Conservation (phyloP, 257 asterid species). For the Scutellaria minor region DNA sequence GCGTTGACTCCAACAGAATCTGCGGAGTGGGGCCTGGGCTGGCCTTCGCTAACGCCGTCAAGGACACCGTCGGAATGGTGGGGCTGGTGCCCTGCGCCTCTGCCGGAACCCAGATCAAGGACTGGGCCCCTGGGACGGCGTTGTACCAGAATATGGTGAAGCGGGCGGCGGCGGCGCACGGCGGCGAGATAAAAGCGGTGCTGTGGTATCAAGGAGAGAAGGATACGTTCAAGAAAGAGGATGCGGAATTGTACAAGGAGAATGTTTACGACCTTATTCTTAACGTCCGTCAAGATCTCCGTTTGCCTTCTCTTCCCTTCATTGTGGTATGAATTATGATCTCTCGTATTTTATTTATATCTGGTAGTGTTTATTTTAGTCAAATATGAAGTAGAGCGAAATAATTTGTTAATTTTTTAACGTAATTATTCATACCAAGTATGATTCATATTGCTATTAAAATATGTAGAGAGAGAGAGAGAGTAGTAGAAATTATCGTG, state of each 20-base stretch:
- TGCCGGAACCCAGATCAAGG: constrained; percentile 81
- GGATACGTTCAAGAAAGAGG: constrained; percentile 56
- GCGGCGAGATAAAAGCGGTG: constrained; percentile 64
- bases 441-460: too few relatives aligned
- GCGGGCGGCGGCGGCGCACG: constrained; percentile 53
- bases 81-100: constrained; percentile 87
- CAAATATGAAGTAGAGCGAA: too few relatives aligned
- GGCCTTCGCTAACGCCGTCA: constrained; percentile 74
- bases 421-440: too few relatives aligned
- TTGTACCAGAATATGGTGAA: constrained; percentile 60
- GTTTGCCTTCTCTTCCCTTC: constrained; percentile 61
- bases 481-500: too few relatives aligned
- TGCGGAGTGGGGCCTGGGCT: constrained; percentile 88
- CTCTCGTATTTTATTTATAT: background rate
- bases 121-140: constrained; percentile 64
- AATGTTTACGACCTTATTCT: constrained; percentile 59
- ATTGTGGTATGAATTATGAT: constrained; percentile 52
- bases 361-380: too few relatives aligned
- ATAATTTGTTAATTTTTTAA: too few relatives aligned
- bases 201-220: constrained; percentile 93
- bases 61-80: constrained; percentile 45
- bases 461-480: too few relatives aligned
- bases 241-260: constrained; percentile 56
- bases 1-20: constrained; percentile 60
- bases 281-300: constrained; percentile 56